These are phyloP conservation scores for Orbilia javanica DNA, from an alignment of 2,329 filamentous ascomycete genomes.

Conservation along the genomic window DNA sequence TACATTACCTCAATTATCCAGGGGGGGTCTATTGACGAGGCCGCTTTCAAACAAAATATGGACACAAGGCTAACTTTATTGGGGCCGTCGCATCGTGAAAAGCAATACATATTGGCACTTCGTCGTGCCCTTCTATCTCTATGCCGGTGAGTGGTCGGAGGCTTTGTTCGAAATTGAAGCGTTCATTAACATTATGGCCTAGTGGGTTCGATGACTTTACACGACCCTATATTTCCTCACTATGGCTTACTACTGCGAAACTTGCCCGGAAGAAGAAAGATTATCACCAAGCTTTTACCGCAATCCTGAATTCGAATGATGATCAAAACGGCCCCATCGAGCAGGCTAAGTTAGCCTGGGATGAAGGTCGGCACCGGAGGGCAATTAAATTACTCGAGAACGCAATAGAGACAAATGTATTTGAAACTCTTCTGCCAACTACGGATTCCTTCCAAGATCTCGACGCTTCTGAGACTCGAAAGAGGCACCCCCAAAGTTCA, in stretches of 20 bases:
- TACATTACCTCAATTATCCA: slow-evolving; percentile 41
- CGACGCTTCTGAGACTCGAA: slow-evolving; percentile 41
- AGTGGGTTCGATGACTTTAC: slow-evolving; percentile 69
- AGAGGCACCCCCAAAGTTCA: slow-evolving; percentile 50
- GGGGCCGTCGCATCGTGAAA: slow-evolving; percentile 89
- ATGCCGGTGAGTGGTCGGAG: slow-evolving; percentile 70
- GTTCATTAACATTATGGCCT: neutral
- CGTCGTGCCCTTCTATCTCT: slow-evolving; percentile 89
- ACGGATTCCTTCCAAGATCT: slow-evolving; percentile 44
- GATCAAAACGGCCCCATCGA: slow-evolving; percentile 90
- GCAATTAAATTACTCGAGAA: slow-evolving; percentile 91
- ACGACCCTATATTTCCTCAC: slow-evolving; percentile 79
- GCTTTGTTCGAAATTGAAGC: neutral
- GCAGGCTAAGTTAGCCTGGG: slow-evolving; percentile 92
- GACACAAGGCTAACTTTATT: slow-evolving; percentile 86
- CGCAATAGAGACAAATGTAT: slow-evolving; percentile 84
- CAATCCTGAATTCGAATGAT: slow-evolving; percentile 87
- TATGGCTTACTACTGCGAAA: slow-evolving; percentile 87
- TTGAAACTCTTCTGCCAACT: slow-evolving; percentile 69
- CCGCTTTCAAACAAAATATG: slow-evolving; percentile 67
- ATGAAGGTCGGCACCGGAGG: slow-evolving; percentile 90
- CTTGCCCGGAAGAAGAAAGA: slow-evolving; percentile 88
- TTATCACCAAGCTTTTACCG: slow-evolving; percentile 89
- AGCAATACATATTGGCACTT: slow-evolving; percentile 90
- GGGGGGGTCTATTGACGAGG: slow-evolving; percentile 32